These are phyloP conservation scores for Dalechampia spathulata DNA, from an alignment of 441 rosid species.

Conservation along the genomic window DNA sequence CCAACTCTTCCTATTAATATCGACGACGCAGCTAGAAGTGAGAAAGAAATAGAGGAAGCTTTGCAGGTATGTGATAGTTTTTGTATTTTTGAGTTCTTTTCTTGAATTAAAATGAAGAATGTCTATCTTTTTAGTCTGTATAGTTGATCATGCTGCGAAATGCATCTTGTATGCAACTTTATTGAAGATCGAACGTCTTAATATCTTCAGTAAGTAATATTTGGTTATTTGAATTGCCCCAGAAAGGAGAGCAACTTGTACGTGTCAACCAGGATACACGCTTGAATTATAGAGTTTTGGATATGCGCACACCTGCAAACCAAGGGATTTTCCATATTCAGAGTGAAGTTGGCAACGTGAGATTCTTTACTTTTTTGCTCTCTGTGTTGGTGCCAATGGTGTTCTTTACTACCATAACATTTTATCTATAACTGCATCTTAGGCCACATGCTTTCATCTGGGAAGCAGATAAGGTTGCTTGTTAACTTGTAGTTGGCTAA, in stretches of 20 bases:
- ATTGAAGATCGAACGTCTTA: no score
- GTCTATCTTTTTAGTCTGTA: no score
- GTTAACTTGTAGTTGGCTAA: neutral
- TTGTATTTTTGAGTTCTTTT: neutral
- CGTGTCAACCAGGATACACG: slow-evolving; percentile 87
- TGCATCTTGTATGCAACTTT: no score
- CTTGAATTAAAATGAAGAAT: neutral
- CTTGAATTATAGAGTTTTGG: slow-evolving; percentile 60
- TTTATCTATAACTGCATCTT: neutral
- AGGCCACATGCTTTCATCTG: neutral
- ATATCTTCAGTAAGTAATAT: no score
- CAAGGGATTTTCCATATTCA: slow-evolving; percentile 74
- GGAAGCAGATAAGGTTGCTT: no score
- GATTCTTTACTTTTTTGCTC: neutral
- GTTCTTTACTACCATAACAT: no score
- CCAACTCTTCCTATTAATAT: slow-evolving; percentile 50
- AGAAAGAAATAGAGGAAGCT: slow-evolving; percentile 60
- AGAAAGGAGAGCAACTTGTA: slow-evolving; percentile 52
- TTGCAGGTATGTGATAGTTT: slow-evolving; percentile 32
- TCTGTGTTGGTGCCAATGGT: neutral
- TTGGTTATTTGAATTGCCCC: slow-evolving; percentile 11
- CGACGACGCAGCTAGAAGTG: slow-evolving; percentile 84
- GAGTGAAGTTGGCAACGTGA: slow-evolving; percentile 46
- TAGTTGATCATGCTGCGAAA: no score
- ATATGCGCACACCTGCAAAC: slow-evolving; percentile 73